Percentiles rank a stretch among this genome's conserved stretches.
These are phyloP conservation scores for Mycena latifolia DNA, from an alignment of 768 basidiomycete species.

Conservation along the genomic window DNA sequence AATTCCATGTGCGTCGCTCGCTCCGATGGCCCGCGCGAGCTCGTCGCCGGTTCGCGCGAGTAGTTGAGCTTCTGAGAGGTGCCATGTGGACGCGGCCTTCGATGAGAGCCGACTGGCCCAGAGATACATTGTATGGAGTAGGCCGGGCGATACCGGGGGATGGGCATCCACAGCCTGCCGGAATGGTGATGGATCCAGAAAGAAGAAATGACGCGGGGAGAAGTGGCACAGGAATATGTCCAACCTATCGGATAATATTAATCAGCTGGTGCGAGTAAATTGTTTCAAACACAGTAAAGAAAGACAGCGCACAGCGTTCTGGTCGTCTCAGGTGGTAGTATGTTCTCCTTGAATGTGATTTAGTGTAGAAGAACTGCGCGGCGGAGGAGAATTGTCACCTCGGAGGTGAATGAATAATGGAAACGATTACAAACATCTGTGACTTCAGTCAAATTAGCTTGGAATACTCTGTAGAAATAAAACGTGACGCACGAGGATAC, in stretches of 20 bases:
- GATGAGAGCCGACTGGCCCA: conserved; percentile 27
- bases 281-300: neutral
- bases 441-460: too few species aligned
- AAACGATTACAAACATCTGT: neutral
- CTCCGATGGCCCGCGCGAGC: neutral
- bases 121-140: conserved; percentile 16
- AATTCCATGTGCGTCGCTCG: neutral
- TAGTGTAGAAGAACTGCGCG: neutral
- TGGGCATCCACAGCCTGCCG: neutral
- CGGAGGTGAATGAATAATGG: neutral
- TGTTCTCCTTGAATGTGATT: neutral
- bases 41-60: neutral
- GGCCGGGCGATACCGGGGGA: neutral
- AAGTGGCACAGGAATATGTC: conserved; percentile 12
- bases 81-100: neutral
- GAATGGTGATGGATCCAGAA: conserved; percentile 1
- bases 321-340: neutral
- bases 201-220: conserved; percentile 14
- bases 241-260: too few species aligned
- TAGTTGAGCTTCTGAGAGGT: conserved; percentile 5
- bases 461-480: too few species aligned
- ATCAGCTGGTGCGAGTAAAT: too few species aligned
- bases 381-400: neutral
- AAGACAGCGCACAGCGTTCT: conserved; percentile 1
- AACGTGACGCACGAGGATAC: too few species aligned